Evolutionary conservation across 176 grass and related monocot genomes (phyloP), one percentile per base, ranked within the genome.

Genomic region (Saccharum officinarum): DNA sequence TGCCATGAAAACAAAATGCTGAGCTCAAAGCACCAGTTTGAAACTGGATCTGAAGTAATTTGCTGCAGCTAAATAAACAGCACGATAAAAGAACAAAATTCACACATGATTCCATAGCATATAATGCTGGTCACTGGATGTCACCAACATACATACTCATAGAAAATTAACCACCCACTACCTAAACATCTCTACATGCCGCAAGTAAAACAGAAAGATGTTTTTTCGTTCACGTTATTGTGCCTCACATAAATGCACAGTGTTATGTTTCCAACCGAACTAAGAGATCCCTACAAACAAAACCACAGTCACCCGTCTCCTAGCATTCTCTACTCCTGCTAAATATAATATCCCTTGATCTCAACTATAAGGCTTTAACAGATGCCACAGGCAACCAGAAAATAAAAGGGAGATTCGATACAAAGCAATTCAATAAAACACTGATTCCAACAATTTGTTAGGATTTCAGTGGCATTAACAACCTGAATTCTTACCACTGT

Each of bases 21-120:
- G 72, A 73, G 68, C 33, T 78, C 31, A 78, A 75, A 47, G 44
- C 33, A 86, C 57, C 18, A 42, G 20, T 70, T 80, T 79, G 15
- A 3, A 65, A 28, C 14, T 13, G 1, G 26, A 73, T 40, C 31
- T 40, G 7, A 86, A 73, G 25, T 59, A 78, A 72, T 1, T 64
- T 77, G 5, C 13, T 67, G 34, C 12, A 55, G 65, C 55, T 46
- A 80, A 71, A 83, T 31, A 88, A 74, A 63, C 11, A 65, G 1
- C 16, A 73, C 33, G 4, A 42, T 16, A 79, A 25, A 61, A 47
- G n/a, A 3, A 25, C n/a, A 31, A 1, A 66, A 67, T 79, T 40
- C 45, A 36, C 20, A 31, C 63, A 12, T 6, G 77, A 39, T 44
- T 39, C 20, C 4, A 40, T 14, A 62, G 16, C 22, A 78, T 42